Evolutionary conservation across 768 basidiomycete species (phyloP), one percentile per base, ranked within the genome.

Genomic region (Mycena filopes): DNA sequence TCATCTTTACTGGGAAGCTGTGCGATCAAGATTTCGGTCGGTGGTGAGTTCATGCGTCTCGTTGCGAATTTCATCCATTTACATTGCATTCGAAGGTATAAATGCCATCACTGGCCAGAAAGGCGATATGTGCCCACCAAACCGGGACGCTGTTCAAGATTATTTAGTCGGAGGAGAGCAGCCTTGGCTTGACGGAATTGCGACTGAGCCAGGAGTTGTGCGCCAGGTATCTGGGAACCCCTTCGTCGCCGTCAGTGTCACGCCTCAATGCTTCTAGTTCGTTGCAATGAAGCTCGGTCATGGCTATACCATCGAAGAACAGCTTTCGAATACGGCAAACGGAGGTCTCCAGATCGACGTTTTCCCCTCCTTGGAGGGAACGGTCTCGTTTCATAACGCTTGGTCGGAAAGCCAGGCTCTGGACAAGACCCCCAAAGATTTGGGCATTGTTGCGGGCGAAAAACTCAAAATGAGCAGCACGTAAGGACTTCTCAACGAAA

Each of bases 231-330:
- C 31, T 31, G 20, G 3, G 28, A n/a, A n/a, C n/a, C n/a, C n/a
- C n/a, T n/a, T n/a, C n/a, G 4, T 45, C 31, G 11, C 45, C 3
- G 21, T 12, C 10, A n/a, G 12, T 18, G 25, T 26, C 10, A 1
- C 25, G 5, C 15, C 13, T 45, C 36, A 31, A 16, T 23, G 29
- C 18, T 0, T 23, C 8, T 38, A 57, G 45, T 57, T 57, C 23
- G 55, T 57, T 3, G 55, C 55, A 3, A 46, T 47, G 55, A 47
- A 57, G 40, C 33, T 57, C 1, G 55, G 55, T 15, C 13, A 47
- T n/a, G 55, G 55, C 11, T 57, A 57, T 40, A 57, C 55, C 8
- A 57, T 57, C 13, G 55, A 57, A 31, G 55, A 57, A 25, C 55
- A 57, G 18, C 31, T 57, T 6, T 46, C 43, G 1, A 21, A 33